Evolutionary conservation across 2,329 filamentous ascomycete species (phyloP).

Genomic region (Pseudogymnoascus sp.): DNA sequence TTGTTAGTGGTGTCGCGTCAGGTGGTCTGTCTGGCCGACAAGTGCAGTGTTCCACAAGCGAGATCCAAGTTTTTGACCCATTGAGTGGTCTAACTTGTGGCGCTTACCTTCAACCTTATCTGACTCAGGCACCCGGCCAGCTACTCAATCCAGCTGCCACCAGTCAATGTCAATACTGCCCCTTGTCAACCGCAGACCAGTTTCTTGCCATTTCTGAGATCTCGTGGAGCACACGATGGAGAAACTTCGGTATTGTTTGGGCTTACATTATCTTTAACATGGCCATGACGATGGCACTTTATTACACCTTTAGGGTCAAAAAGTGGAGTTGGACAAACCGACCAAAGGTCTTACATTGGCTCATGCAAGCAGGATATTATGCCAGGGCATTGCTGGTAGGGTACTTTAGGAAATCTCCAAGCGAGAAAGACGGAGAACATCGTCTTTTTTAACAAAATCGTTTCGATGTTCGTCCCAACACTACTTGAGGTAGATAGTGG

Average conservation of each 20-base stretch:
- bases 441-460: no score
- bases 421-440: no score
- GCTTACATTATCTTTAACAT: conserved; percentile 43
- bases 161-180: conserved; percentile 58
- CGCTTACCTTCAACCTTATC: conserved; percentile 54
- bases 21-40: conserved; percentile 51
- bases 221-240: conserved; percentile 50
- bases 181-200: conserved; percentile 55
- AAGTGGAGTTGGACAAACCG: no score
- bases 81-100: conserved; percentile 56
- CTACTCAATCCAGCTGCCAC: conserved; percentile 56
- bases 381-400: no score
- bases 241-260: conserved; percentile 59
- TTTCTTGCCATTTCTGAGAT: conserved; percentile 44
- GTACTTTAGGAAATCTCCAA: no score
- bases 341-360: no score
- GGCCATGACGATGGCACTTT: conserved; percentile 48
- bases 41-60: conserved; percentile 41
- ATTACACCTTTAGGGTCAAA: conserved; percentile 54
- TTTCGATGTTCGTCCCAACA: no score
- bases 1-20: conserved; percentile 63
- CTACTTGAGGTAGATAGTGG: no score
- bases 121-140: conserved; percentile 44
- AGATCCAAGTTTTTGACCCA: conserved; percentile 58
- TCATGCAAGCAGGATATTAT: no score